Conservation (phyloP, 257 asterid genomes). For the Mentha longifolia region DNA sequence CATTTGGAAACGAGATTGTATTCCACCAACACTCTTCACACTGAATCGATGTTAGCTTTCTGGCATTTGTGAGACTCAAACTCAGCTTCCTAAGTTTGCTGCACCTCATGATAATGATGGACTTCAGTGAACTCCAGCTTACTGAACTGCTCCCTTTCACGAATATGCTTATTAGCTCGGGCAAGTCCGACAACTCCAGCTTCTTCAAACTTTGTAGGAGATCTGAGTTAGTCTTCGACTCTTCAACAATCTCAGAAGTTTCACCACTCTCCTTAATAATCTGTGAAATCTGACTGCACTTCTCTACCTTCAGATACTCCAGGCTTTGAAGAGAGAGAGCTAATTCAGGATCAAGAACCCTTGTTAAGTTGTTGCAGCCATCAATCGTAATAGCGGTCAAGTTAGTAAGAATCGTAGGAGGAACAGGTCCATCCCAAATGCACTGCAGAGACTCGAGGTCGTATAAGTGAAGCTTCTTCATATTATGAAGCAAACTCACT, state of each 20-base stretch:
- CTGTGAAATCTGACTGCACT: not conserved
- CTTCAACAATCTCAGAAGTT: not conserved
- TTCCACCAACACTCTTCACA: too few relatives aligned
- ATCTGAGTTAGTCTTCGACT: too few relatives aligned
- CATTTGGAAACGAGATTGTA: too few relatives aligned
- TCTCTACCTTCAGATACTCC: not conserved
- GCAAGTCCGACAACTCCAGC: conserved; percentile 4
- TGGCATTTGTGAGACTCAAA: not conserved
- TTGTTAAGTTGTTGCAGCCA: not conserved
- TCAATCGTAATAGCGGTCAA: not conserved
- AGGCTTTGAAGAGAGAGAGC: not conserved
- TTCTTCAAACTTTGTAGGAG: not conserved
- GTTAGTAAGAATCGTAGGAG: not conserved
- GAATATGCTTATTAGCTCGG: not conserved
- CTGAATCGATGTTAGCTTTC: not conserved
- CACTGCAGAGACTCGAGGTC: conserved; percentile 10
- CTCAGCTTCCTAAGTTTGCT: not conserved
- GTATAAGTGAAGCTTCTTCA: conserved; percentile 8
- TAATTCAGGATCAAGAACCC: not conserved
- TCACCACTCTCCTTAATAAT: not conserved
- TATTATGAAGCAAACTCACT: not conserved
- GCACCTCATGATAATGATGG: not conserved
- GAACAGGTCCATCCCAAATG: conserved; percentile 6
- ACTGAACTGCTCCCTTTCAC: not conserved
- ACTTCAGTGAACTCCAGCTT: not conserved